Conservation (phyloP, 2,329 filamentous ascomycete genomes). For the Colletotrichum agaves region DNA sequence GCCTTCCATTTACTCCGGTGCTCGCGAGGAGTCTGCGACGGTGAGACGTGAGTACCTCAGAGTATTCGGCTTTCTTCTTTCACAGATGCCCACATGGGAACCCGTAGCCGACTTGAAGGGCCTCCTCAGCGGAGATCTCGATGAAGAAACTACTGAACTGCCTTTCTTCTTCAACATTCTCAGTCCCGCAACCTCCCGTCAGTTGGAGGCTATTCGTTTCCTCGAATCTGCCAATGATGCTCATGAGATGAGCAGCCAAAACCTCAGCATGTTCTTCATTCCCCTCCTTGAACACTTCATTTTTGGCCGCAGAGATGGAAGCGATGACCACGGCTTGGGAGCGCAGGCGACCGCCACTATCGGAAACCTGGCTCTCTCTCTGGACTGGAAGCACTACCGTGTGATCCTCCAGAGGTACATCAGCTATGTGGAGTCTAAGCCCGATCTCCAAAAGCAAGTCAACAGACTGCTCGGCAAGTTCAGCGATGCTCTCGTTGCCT, state of each 20-base stretch:
- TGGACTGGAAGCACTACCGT: slow-evolving; percentile 93
- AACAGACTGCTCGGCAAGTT: slow-evolving; percentile 84
- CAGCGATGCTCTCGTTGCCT: slow-evolving; percentile 77
- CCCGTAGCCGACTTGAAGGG: slow-evolving; percentile 78
- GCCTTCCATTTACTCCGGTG: slow-evolving; percentile 79
- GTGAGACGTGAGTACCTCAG: slow-evolving; percentile 85
- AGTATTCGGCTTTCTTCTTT: slow-evolving; percentile 82
- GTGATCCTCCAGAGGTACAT: slow-evolving; percentile 86
- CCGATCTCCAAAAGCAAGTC: slow-evolving; percentile 86
- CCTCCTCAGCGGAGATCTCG: slow-evolving; percentile 65
- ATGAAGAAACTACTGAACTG: slow-evolving; percentile 72
- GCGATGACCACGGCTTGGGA: slow-evolving; percentile 85
- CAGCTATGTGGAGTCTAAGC: slow-evolving; percentile 81
- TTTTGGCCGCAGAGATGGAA: slow-evolving; percentile 78
- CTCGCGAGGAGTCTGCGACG: slow-evolving; percentile 82
- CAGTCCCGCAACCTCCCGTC: slow-evolving; percentile 87
- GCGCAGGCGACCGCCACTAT: slow-evolving; percentile 89
- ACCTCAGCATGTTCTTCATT: slow-evolving; percentile 87
- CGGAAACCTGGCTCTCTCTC: slow-evolving; percentile 75
- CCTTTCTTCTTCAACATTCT: slow-evolving; percentile 95
- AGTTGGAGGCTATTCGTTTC: slow-evolving; percentile 83
- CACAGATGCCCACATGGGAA: slow-evolving; percentile 74
- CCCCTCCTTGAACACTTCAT: slow-evolving; percentile 95
- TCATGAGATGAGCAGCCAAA: slow-evolving; percentile 76
- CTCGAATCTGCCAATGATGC: slow-evolving; percentile 75